phyloP scores from a whole-genome alignment of 225 moss, liverwort and hornwort genomes.

The Pseudisothecium myosuroides region DNA sequence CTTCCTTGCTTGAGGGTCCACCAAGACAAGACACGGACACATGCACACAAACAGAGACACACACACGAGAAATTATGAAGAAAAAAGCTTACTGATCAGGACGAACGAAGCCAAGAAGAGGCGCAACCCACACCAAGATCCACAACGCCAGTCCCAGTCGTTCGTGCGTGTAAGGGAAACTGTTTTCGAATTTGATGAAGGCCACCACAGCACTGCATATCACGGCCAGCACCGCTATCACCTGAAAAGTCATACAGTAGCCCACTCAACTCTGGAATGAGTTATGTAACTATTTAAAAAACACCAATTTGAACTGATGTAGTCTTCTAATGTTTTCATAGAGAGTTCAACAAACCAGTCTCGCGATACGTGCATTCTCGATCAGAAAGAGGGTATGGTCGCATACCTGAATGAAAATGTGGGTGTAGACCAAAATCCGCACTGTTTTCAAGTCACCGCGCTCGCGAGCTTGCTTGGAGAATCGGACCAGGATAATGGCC shows the following conservation, averaged over 20 bases:
- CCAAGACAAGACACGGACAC: not conserved
- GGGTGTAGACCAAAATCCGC: conserved; percentile 29
- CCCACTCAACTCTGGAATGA: not conserved
- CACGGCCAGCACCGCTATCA: not conserved
- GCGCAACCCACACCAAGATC: conserved; percentile 50
- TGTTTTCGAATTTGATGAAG: conserved; percentile 9
- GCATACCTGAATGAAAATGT: conserved; percentile 33
- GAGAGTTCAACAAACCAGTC: not conserved
- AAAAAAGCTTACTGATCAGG: conserved; percentile 32
- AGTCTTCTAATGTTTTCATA: not conserved
- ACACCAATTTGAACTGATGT: not conserved
- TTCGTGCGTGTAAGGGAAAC: conserved; percentile 46
- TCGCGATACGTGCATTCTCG: not conserved
- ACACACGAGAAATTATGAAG: not conserved
- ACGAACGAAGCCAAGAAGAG: conserved; percentile 49
- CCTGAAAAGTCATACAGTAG: not conserved
- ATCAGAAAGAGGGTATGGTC: not conserved
- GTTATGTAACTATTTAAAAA: too few relatives aligned
- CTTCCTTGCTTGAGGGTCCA: not conserved
- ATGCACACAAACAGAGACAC: too few relatives aligned
- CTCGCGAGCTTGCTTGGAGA: conserved; percentile 21
- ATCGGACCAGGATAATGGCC: conserved; percentile 50
- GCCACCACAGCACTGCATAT: conserved; percentile 2
- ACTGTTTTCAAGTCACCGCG: conserved; percentile 2
- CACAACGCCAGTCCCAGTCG: conserved; percentile 54